Base-by-base conservation (phyloP, 768 basidiomycete species). In the Boletellus emodensis region DNA sequence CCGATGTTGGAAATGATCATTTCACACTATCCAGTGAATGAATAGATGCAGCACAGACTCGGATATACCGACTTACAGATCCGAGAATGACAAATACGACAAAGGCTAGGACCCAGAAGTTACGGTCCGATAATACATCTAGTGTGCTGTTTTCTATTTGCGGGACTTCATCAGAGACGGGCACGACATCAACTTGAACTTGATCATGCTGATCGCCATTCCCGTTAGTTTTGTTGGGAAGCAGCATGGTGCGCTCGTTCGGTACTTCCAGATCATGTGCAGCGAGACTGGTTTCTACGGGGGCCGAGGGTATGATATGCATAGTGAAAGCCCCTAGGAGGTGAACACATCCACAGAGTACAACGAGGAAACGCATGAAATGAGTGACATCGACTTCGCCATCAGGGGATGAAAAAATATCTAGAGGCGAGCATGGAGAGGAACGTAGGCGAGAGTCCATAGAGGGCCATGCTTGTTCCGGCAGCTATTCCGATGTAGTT, bases 1-100 rank as follows among this genome's bases (percentile, higher is more conserved):
- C 87, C 89, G 41, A 92, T 83, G 59, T 90, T 92, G 17, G 87
- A 84, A 17, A 91, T 82, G 18, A 92, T 75, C 87, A 89, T 90
- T 65, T 90, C 88, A 40, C 78, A 80, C 85, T 88, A 47, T 6
- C 15, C 36, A 39, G 51, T 4, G 33, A 3, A 47, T 48, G 38
- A 43, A 46, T 40, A 17, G 43, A 26, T 22, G 40, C 7, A 34
- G 10, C 22, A 7, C 9, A 8, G 22, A 4, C 24, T 26, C 24
- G 4, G 6, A 22, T 28, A 26, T 17, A 24, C 22, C 34, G 22
- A 76, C 86, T 70, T 60, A 90, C 88, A 17, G 82, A 75, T 22
- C 88, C 89, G n/a, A 87, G 71, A n/a, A 76, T 69, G 20, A 82
- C 63, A 3, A 80, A 58, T 37, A 78, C 71, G 46, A 81, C 69